phyloP scores from a whole-genome alignment of 345 rosid genomes.

The Lumnitzera racemosa region DNA sequence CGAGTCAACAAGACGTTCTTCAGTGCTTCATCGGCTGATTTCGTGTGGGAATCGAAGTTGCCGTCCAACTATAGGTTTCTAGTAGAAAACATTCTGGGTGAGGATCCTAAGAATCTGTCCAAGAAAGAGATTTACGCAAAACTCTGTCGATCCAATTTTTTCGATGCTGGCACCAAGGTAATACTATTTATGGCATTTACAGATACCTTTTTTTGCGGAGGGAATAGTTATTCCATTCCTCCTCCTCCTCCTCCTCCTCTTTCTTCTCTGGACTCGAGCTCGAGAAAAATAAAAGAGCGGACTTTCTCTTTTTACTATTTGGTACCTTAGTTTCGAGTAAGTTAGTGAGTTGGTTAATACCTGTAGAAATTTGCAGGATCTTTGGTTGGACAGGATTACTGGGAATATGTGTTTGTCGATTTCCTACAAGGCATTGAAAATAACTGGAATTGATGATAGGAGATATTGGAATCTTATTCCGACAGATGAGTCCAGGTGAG shows the following conservation, averaged over 20 bases:
- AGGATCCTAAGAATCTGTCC: conserved; percentile 17
- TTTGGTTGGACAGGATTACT: conserved; percentile 71
- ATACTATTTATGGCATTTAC: background rate
- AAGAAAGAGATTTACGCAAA: conserved; percentile 63
- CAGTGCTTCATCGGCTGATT: conserved; percentile 65
- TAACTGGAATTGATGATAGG: conserved; percentile 83
- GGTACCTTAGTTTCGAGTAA: no score
- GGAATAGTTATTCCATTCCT: no score
- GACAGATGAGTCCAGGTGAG: conserved; percentile 80
- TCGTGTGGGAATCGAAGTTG: conserved; percentile 76
- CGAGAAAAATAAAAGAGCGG: background rate
- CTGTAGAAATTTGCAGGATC: conserved; percentile 30
- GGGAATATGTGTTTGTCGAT: conserved; percentile 60
- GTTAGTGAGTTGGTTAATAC: no score
- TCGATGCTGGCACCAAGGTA: conserved; percentile 74
- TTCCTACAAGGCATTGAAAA: conserved; percentile 71
- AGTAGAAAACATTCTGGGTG: conserved; percentile 33
- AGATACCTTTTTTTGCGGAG: no score
- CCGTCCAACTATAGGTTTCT: conserved; percentile 68
- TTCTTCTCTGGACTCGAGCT: no score
- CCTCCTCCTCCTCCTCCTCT: no score
- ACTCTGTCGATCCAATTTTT: conserved; percentile 47
- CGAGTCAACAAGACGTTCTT: conserved; percentile 46
- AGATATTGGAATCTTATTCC: conserved; percentile 81
- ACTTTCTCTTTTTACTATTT: background rate